Conservation (phyloP, 179 eudicot species). For the Beta lomatogona region DNA sequence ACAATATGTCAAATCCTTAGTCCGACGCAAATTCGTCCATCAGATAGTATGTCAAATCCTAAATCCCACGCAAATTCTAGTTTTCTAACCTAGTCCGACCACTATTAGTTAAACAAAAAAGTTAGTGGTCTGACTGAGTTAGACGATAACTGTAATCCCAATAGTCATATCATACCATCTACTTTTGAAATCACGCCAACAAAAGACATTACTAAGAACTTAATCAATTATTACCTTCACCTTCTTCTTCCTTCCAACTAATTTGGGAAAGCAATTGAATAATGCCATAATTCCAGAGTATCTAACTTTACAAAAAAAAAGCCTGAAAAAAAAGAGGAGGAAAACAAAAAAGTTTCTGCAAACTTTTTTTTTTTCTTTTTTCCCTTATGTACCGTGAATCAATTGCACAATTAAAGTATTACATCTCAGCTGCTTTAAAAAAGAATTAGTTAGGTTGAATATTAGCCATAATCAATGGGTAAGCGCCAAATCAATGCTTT, state of each 20-base stretch:
- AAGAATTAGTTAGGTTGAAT: slow-evolving; percentile 17
- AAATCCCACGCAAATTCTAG: no score
- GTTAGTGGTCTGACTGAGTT: no score
- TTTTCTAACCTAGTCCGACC: no score
- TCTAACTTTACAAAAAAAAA: neutral
- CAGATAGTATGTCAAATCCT: no score
- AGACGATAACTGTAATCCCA: no score
- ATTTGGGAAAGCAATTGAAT: slow-evolving; percentile 51
- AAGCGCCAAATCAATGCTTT: slow-evolving; percentile 56
- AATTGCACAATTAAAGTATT: slow-evolving; percentile 14
- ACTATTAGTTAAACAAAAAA: no score
- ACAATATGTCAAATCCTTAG: neutral
- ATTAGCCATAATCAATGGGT: slow-evolving; percentile 86
- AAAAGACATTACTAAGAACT: neutral
- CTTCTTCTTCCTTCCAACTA: slow-evolving; percentile 53
- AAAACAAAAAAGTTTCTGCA: no score
- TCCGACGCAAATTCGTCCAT: no score
- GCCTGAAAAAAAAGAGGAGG: neutral
- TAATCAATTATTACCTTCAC: slow-evolving; percentile 43
- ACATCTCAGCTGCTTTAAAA: slow-evolving; percentile 25
- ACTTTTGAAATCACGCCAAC: neutral
- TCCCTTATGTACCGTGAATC: neutral
- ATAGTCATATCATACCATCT: neutral
- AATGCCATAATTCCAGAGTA: slow-evolving; percentile 35
- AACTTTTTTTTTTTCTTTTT: neutral